phyloP scores from a whole-genome alignment of 2,329 filamentous ascomycete genomes.

The Raffaelea deltoideospora region DNA sequence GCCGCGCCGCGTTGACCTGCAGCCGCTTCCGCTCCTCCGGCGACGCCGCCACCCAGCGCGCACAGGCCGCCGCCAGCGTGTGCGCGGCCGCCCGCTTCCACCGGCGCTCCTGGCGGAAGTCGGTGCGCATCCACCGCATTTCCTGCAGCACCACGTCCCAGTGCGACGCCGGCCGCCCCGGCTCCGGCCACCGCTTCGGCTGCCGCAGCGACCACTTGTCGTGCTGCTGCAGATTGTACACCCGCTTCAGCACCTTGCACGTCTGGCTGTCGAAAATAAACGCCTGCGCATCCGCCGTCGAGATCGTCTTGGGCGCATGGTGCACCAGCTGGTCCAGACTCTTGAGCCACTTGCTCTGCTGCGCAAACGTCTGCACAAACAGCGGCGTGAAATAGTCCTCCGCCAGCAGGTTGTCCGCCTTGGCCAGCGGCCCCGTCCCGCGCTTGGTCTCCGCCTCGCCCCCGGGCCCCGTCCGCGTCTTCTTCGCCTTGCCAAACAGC shows the following conservation, averaged over 20 bases:
- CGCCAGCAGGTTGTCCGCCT: conserved; percentile 27
- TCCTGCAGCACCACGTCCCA: conserved; percentile 80
- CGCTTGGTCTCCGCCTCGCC: conserved; percentile 18
- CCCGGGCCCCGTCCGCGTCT: conserved; percentile 14
- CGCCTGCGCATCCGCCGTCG: conserved; percentile 69
- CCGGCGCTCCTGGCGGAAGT: conserved; percentile 85
- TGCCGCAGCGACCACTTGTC: conserved; percentile 91
- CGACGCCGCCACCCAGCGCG: conserved; percentile 58
- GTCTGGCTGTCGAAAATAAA: conserved; percentile 78
- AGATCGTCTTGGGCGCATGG: conserved; percentile 78
- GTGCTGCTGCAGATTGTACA: conserved; percentile 80
- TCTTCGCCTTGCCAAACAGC: conserved; percentile 27
- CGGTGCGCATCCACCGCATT: conserved; percentile 96
- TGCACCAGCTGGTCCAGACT: conserved; percentile 57
- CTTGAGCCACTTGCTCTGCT: conserved; percentile 43
- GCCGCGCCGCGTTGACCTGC: conserved; percentile 47
- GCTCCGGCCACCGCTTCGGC: conserved; percentile 70
- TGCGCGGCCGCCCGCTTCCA: conserved; percentile 78
- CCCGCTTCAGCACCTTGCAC: conserved; percentile 68
- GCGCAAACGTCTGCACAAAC: conserved; percentile 42
- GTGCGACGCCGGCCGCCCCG: conserved; percentile 59
- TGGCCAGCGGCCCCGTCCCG: too few species aligned
- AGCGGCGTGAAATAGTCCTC: conserved; percentile 51
- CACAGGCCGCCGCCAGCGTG: conserved; percentile 69
- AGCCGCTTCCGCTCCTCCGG: conserved; percentile 48